Percentiles rank a stretch among this genome's conserved stretches.
These are phyloP conservation scores for Aspergillus leporis DNA, from an alignment of 495 filamentous ascomycete genomes.

Conservation along the genomic window DNA sequence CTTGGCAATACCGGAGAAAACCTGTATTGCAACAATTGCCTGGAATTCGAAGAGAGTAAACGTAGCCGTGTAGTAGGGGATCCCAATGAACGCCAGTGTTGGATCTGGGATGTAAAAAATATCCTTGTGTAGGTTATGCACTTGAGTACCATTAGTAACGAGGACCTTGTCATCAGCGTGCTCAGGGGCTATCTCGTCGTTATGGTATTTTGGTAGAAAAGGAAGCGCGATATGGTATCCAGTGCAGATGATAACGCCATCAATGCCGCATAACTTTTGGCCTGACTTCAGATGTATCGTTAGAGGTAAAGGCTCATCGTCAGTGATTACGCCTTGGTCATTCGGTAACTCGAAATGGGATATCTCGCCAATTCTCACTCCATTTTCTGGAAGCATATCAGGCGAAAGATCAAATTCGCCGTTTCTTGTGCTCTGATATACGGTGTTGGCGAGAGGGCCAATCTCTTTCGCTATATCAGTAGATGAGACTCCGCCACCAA, in stretches of 20 bases:
- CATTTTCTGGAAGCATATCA: conserved; percentile 47
- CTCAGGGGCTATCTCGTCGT: conserved; percentile 25
- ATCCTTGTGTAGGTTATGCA: conserved; percentile 69
- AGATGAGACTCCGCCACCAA: conserved; percentile 63
- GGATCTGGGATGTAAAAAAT: conserved; percentile 69
- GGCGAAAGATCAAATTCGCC: conserved; percentile 57
- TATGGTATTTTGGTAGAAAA: conserved; percentile 52
- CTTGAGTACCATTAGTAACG: conserved; percentile 62
- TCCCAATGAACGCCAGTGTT: conserved; percentile 60
- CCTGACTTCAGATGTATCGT: conserved; percentile 42
- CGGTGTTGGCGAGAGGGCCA: conserved; percentile 43
- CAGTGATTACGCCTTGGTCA: conserved; percentile 24
- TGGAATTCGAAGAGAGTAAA: conserved; percentile 70
- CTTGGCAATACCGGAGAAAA: conserved; percentile 51
- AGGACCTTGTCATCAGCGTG: conserved; percentile 51
- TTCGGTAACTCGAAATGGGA: conserved; percentile 27
- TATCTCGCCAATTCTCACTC: conserved; percentile 52
- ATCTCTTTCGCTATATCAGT: conserved; percentile 61
- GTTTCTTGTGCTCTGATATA: conserved; percentile 61
- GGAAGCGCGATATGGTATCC: conserved; percentile 64
- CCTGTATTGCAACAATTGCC: conserved; percentile 57
- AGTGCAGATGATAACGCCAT: conserved; percentile 60
- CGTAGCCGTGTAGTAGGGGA: conserved; percentile 60
- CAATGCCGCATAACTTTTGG: conserved; percentile 48
- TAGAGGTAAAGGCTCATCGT: conserved; percentile 36